These are phyloP conservation scores for Phytophthora constricta DNA, from an alignment of 352 stramenopile species.

Conservation along the genomic window DNA sequence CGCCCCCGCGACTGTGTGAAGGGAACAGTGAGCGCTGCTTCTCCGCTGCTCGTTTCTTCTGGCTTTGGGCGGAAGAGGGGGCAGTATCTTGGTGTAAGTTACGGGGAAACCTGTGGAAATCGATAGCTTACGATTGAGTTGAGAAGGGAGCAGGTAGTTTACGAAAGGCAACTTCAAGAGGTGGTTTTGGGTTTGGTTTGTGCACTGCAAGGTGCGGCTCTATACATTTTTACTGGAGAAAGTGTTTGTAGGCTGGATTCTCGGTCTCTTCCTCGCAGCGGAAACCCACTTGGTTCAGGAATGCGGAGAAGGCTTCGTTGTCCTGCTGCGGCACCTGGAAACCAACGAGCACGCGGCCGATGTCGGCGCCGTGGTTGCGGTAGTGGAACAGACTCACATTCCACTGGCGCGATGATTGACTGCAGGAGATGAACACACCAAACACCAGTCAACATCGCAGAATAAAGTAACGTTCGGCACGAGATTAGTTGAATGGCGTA, in stretches of 20 bases:
- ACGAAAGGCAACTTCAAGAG: neutral
- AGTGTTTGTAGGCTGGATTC: conserved; percentile 85
- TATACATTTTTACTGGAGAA: conserved; percentile 63
- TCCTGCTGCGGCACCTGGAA: conserved; percentile 91
- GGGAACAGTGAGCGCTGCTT: neutral
- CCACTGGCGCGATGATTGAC: conserved; percentile 76
- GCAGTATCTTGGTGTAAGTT: neutral
- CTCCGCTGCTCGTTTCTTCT: neutral
- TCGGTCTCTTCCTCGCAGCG: conserved; percentile 82
- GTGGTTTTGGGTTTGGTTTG: neutral
- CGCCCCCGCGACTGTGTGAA: neutral
- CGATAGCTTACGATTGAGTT: neutral
- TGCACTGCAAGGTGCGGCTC: neutral
- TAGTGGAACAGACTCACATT: conserved; percentile 99
- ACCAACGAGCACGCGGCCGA: conserved; percentile 96
- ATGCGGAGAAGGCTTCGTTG: conserved; percentile 62
- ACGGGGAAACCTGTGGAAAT: neutral
- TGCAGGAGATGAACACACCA: conserved; percentile 14
- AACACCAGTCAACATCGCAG: conserved; percentile 2
- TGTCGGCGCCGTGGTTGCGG: conserved; percentile 98
- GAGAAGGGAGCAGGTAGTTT: too few relatives aligned
- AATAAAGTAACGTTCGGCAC: too few relatives aligned
- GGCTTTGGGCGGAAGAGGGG: neutral
- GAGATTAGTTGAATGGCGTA: conserved; percentile 34
- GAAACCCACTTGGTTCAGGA: conserved; percentile 79